These are phyloP conservation scores for Friedmanniomyces simplex DNA, from an alignment of 495 filamentous ascomycete genomes.

Conservation along the genomic window DNA sequence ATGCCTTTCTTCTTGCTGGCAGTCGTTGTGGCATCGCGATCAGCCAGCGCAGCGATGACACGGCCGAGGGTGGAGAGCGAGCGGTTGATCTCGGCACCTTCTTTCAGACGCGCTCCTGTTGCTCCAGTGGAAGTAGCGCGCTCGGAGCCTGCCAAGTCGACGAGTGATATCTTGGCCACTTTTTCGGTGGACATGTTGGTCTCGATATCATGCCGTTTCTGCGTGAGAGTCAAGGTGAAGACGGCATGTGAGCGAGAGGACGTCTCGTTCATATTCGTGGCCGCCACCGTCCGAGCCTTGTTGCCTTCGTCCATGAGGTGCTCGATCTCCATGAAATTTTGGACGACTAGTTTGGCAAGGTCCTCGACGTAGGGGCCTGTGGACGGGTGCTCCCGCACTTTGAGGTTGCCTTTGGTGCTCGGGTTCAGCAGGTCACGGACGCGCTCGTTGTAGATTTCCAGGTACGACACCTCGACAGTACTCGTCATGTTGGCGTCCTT, in stretches of 20 bases:
- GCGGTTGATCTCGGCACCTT: conserved; percentile 97
- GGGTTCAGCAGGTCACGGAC: conserved; percentile 96
- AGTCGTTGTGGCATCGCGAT: conserved; percentile 67
- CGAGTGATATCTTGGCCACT: conserved; percentile 93
- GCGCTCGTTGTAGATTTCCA: conserved; percentile 99
- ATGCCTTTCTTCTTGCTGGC: conserved; percentile 56
- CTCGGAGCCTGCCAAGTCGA: conserved; percentile 96
- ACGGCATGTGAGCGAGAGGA: conserved; percentile 97
- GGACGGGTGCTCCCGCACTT: conserved; percentile 94
- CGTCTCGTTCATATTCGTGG: conserved; percentile 99
- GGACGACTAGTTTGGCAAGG: conserved; percentile 93
- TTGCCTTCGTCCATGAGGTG: conserved; percentile 99
- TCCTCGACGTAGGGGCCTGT: conserved; percentile 98
- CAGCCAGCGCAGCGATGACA: conserved; percentile 94
- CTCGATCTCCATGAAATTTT: conserved; percentile 90
- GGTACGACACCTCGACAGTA: conserved; percentile 95
- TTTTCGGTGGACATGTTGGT: conserved; percentile 96
- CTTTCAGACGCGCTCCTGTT: conserved; percentile 89
- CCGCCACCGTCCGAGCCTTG: conserved; percentile 94
- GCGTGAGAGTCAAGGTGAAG: conserved; percentile 90
- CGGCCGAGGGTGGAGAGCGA: conserved; percentile 93
- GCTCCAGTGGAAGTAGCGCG: conserved; percentile 92
- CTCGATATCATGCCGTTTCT: conserved; percentile 85
- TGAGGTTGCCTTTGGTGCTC: conserved; percentile 89
- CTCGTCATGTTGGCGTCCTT: conserved; percentile 68